Conservation (phyloP, 139 green algal species). For the Ostreobium quekettii region DNA sequence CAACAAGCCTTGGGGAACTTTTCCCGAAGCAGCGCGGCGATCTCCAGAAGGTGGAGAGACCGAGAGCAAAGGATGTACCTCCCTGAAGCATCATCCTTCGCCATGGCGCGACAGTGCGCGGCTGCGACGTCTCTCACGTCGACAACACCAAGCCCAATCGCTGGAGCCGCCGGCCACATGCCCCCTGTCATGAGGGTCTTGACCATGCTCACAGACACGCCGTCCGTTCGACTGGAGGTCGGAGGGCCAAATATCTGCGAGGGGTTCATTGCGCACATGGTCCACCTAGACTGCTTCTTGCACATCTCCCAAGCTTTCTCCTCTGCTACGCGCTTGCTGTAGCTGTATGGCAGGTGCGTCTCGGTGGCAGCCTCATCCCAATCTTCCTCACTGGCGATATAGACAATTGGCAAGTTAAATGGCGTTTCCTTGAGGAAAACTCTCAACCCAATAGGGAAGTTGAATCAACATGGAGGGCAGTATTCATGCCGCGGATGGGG, state of each 20-base stretch:
- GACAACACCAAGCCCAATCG: constrained; percentile 23
- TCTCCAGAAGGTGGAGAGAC: not conserved
- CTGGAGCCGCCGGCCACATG: constrained; percentile 13
- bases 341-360: constrained; percentile 23
- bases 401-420: too few relatives aligned
- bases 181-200: constrained; percentile 7
- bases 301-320: constrained; percentile 20
- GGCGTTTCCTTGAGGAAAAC: too few relatives aligned
- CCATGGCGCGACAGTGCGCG: constrained; percentile 39
- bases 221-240: not conserved
- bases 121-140: constrained; percentile 47
- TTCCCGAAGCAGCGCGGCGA: not conserved
- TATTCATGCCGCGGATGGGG: too few relatives aligned
- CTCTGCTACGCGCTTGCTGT: constrained; percentile 26
- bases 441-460: too few relatives aligned
- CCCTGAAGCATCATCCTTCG: not conserved
- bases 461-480: too few relatives aligned
- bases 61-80: not conserved
- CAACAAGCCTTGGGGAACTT: constrained; percentile 1
- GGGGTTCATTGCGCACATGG: not conserved
- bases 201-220: not conserved
- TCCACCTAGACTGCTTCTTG: constrained; percentile 21
- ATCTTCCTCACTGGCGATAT: constrained; percentile 1
- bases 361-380: not conserved
- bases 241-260: not conserved